Base-by-base conservation (phyloP, 345 rosid genomes). In the Pugionium cornutum region DNA sequence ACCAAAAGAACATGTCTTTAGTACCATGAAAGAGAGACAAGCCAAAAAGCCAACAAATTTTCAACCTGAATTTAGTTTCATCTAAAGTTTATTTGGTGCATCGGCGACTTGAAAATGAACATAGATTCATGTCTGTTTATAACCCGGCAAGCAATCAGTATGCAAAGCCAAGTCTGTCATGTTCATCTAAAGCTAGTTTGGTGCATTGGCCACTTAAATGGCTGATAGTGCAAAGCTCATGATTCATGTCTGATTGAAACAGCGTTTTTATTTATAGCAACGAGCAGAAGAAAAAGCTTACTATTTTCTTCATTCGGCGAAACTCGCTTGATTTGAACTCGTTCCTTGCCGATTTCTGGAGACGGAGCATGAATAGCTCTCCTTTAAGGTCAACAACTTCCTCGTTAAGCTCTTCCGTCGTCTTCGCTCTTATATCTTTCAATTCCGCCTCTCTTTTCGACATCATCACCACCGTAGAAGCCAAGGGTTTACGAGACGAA, bases 291-390 rank as follows among this genome's bases (percentile, higher is more conserved):
- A 32, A 0, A 57, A 60, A 3, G 52, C 75, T 64, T 75, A 88
- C 99, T 80, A 72, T 84, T 77, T 86, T 92, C 82, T 87, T 87
- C 97, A 92, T 89, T 5, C 82, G 83, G 70, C 86, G 75, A 56
- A 89, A 92, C 25, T 92, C 97, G 75, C 96, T 87, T 55, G 98
- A 83, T 74, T 84, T 89, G 84, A 86, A 87, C 87, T 92, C 97
- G 5, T 92, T 84, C 52, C 94, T 84, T 1, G 83, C 86, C 2
- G 97, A 89, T 70, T 75, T 89, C 84, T 86, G 86, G 36, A 86
- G 84, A 53, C 96, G 81, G 51, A 92, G 99, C 89, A 92, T 88
- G 69, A 92, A 81, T 42, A 89, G 89, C 77, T 92, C 99, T n/a
- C 97, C 97, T 68, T 92, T 92, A 54, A 92, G 79, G 41, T 89